phyloP scores from a whole-genome alignment of 2,329 filamentous ascomycete genomes.

The Ophiostoma ulmi region DNA sequence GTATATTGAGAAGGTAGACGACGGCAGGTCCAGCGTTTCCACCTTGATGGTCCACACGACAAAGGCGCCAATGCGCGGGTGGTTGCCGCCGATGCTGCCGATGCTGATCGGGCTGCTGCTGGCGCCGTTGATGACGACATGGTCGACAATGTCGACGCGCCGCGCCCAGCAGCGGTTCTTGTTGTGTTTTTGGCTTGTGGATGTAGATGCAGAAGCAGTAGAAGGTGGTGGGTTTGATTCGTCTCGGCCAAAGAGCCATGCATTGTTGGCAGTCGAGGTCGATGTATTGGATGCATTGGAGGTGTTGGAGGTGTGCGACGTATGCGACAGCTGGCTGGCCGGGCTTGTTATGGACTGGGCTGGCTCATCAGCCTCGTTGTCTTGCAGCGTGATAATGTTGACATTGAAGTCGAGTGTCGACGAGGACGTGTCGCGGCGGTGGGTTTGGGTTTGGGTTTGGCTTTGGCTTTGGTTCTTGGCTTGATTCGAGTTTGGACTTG shows the following conservation, averaged over 20 bases:
- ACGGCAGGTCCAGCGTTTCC: conserved; percentile 64
- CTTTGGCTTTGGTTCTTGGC: neutral
- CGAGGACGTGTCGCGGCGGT: conserved; percentile 23
- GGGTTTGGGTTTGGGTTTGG: neutral
- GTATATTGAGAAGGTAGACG: conserved; percentile 50
- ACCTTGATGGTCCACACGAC: conserved; percentile 91
- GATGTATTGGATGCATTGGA: neutral
- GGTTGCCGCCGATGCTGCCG: conserved; percentile 34
- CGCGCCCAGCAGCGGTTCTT: conserved; percentile 58
- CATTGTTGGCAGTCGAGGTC: neutral
- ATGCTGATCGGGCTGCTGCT: conserved; percentile 28
- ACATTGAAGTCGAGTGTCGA: conserved; percentile 16
- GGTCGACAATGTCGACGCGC: conserved; percentile 55
- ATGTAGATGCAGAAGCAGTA: neutral
- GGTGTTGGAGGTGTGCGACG: neutral
- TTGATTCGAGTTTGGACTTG: neutral
- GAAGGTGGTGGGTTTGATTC: neutral
- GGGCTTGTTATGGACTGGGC: conserved; percentile 26
- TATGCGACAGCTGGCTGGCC: neutral
- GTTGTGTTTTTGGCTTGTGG: neutral
- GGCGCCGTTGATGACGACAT: conserved; percentile 53
- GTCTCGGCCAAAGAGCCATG: conserved; percentile 9
- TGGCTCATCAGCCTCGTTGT: conserved; percentile 52
- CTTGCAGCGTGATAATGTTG: conserved; percentile 51
- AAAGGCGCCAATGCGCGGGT: conserved; percentile 67